Base-by-base conservation (phyloP, 331 rosid genomes). In the Quercus tomentella region DNA sequence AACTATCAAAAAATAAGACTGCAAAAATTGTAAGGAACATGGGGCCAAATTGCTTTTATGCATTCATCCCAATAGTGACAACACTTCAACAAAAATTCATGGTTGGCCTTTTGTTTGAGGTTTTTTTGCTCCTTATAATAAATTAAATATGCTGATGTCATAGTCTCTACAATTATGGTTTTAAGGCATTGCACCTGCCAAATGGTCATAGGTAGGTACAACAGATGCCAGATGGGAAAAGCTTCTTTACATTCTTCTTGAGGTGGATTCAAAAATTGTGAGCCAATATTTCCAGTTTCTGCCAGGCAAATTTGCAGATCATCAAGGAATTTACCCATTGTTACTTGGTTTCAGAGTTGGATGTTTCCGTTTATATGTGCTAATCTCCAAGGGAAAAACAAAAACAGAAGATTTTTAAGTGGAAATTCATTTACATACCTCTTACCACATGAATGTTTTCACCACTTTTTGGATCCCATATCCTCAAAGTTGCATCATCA, bases 381-480 rank as follows among this genome's bases (percentile, higher is more conserved):
- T 9, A 70, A 56, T 41, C 31, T 69, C 37, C 26, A 35, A 83
- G 15, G n/a, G 66, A 69, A 28, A 72, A 79, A 75, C 9, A 49
- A 65, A 58, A 51, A 76, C 26, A 76, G 31, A 68, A 71, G 78
- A 62, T 49, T 49, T 56, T 45, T 25, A 43, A 15, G 41, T 28
- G 55, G 70, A 68, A 49, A 75, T 60, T 78, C 15, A 51, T 28
- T 16, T 25, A 79, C 86, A 16, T 90, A 95, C 99, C 99, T 74
- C 77, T 77, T 73, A 93, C 90, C 43, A 89, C 97, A 89, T 91
- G 92, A 87, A 87, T 89, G 86, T 81, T 91, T 80, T 95, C 96
- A 16, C 88, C 93, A 72, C 77, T 88, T 86, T 76, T 90, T 70
- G 98, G 97, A 82, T 95, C 93, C 98, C 98, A 93, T 84, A 90